These are phyloP conservation scores for Trichoderma asperellum DNA, from an alignment of 2,329 filamentous ascomycete genomes.

Conservation along the genomic window DNA sequence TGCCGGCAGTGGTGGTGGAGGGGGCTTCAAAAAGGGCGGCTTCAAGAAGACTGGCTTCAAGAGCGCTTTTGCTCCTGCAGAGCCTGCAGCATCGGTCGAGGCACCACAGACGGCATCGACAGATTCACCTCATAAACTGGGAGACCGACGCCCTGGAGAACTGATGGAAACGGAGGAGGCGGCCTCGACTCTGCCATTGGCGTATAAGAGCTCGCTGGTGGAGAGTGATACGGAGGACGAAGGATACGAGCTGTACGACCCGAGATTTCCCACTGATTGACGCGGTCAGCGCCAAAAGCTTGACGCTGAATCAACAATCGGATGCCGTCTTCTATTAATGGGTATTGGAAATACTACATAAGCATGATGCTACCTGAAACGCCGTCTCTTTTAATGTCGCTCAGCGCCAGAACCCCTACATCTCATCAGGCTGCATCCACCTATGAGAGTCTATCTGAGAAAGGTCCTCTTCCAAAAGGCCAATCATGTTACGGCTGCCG, in stretches of 20 bases:
- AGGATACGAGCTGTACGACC: constrained; percentile 70
- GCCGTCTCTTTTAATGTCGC: not conserved
- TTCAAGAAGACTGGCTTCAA: constrained; percentile 88
- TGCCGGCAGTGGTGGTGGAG: constrained; percentile 61
- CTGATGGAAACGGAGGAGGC: constrained; percentile 38
- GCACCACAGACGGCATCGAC: constrained; percentile 12
- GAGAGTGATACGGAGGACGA: constrained; percentile 72
- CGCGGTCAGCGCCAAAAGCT: not conserved
- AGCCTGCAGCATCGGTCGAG: constrained; percentile 35
- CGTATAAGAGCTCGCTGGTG: constrained; percentile 36
- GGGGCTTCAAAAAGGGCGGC: constrained; percentile 78
- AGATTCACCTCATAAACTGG: not conserved
- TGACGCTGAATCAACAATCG: not conserved
- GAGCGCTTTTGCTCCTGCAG: constrained; percentile 68
- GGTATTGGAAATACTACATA: not conserved
- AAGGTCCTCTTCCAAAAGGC: constrained; percentile 64
- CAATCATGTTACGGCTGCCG: constrained; percentile 67
- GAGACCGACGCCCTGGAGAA: constrained; percentile 37
- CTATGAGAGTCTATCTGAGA: constrained; percentile 49
- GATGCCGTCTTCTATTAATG: not conserved
- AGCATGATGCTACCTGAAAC: not conserved
- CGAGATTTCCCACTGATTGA: constrained; percentile 64
- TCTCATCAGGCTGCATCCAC: constrained; percentile 39
- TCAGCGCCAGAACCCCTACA: not conserved
- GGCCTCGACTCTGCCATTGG: constrained; percentile 35